Conservation (phyloP, 2,329 filamentous ascomycete genomes). For the Trichoderma cornu-damae region DNA sequence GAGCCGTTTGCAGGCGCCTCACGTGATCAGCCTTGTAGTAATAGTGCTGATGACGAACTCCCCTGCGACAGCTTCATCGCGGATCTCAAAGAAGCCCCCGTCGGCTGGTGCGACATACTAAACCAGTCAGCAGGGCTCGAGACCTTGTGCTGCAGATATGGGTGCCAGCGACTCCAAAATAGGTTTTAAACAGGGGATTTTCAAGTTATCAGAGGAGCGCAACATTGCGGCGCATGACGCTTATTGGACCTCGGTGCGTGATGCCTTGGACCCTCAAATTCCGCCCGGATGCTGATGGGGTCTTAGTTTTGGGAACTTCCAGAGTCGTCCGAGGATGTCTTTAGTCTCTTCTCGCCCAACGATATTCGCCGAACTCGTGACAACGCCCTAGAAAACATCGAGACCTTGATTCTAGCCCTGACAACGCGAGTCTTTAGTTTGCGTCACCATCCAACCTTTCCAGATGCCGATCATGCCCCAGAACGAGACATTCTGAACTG, state of each 20-base stretch:
- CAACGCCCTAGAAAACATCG: constrained; percentile 76
- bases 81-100: constrained; percentile 15
- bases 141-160: constrained; percentile 52
- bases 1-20: not conserved
- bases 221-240: constrained; percentile 81
- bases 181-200: constrained; percentile 97
- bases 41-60: constrained; percentile 15
- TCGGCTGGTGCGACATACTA: constrained; percentile 14
- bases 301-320: constrained; percentile 92
- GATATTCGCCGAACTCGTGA: constrained; percentile 87
- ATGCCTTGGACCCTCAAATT: not conserved
- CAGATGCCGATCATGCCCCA: constrained; percentile 75
- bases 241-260: constrained; percentile 87
- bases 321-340: constrained; percentile 92
- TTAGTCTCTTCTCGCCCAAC: constrained; percentile 85
- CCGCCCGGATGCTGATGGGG: constrained; percentile 15
- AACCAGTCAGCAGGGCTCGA: constrained; percentile 15
- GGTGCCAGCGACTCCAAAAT: constrained; percentile 98
- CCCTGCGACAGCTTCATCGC: constrained; percentile 15
- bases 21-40: constrained; percentile 13
- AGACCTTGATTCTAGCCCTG: constrained; percentile 78
- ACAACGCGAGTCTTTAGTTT: constrained; percentile 77
- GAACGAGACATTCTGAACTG: constrained; percentile 93
- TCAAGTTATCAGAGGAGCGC: constrained; percentile 86
- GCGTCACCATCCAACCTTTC: constrained; percentile 85